Percentiles rank a stretch among this genome's conserved stretches.
Conservation (phyloP, 2,329 filamentous ascomycete species). For the Chalara sp. region DNA sequence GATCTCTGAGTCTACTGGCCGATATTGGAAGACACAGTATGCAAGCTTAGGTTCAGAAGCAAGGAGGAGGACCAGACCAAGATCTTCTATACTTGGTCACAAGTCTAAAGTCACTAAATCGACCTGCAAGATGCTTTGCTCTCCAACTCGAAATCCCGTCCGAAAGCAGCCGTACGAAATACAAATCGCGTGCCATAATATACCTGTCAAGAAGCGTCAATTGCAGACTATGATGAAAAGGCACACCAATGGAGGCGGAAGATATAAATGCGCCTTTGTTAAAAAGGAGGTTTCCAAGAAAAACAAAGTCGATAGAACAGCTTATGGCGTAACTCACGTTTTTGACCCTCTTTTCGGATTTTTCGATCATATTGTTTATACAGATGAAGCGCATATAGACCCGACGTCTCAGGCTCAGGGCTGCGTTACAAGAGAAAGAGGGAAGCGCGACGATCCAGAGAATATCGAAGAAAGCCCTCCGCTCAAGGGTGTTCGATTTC, state of each 20-base stretch:
- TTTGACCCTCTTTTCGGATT: neutral
- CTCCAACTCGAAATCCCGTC: no score
- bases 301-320: neutral
- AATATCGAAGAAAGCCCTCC: constrained; percentile 4
- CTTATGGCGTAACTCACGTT: neutral
- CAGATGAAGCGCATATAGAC: constrained; percentile 5
- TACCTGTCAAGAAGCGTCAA: neutral
- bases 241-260: neutral
- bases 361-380: constrained; percentile 2
- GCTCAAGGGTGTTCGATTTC: neutral
- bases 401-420: neutral
- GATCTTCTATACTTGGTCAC: no score
- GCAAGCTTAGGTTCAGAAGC: no score
- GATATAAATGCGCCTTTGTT: constrained; percentile 3
- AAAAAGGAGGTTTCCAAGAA: constrained; percentile 1
- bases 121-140: no score
- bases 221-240: neutral
- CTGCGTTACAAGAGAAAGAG: neutral
- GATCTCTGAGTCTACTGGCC: no score
- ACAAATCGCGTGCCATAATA: neutral
- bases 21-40: no score
- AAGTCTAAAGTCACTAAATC: no score
- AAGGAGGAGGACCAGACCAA: no score
- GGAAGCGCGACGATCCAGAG: constrained; percentile 1
- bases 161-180: neutral